Conservation (phyloP, 805 yeast genomes). For the Priceomyces haplophilus region DNA sequence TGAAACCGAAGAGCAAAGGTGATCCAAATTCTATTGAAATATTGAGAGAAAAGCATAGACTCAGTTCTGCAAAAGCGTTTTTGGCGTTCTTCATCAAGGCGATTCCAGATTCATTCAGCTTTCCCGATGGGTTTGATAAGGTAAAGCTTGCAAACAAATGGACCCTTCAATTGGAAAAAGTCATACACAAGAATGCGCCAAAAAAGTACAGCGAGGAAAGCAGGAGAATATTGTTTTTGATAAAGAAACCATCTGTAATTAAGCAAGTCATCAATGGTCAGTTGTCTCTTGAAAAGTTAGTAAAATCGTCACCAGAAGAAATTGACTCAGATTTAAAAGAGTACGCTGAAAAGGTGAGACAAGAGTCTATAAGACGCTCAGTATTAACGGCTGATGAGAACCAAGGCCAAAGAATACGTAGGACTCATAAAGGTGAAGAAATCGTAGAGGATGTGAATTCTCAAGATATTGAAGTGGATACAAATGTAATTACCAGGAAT, state of each 20-base stretch:
- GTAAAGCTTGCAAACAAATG: constrained; percentile 40
- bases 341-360: constrained; percentile 68
- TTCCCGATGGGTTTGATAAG: constrained; percentile 16
- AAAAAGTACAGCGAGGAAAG: constrained; percentile 62
- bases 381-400: constrained; percentile 56
- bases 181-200: constrained; percentile 38
- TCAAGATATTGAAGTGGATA: constrained; percentile 26
- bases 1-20: constrained; percentile 4
- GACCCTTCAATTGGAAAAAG: constrained; percentile 53
- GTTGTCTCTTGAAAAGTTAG: constrained; percentile 57
- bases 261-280: constrained; percentile 53
- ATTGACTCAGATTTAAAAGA: constrained; percentile 74
- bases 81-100: constrained; percentile 39
- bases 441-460: constrained; percentile 49
- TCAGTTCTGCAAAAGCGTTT: constrained; percentile 52
- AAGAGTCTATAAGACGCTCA: constrained; percentile 64
- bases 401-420: constrained; percentile 59
- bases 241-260: constrained; percentile 58
- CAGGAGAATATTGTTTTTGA: constrained; percentile 61
- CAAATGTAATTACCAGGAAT: constrained; percentile 26
- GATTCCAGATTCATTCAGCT: constrained; percentile 33
- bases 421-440: constrained; percentile 89
- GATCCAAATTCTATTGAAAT: constrained; percentile 11
- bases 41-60: constrained; percentile 37
- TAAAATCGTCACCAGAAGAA: constrained; percentile 66